phyloP scores from a whole-genome alignment of 2,329 filamentous ascomycete species.

The Cytospora piceicola region DNA sequence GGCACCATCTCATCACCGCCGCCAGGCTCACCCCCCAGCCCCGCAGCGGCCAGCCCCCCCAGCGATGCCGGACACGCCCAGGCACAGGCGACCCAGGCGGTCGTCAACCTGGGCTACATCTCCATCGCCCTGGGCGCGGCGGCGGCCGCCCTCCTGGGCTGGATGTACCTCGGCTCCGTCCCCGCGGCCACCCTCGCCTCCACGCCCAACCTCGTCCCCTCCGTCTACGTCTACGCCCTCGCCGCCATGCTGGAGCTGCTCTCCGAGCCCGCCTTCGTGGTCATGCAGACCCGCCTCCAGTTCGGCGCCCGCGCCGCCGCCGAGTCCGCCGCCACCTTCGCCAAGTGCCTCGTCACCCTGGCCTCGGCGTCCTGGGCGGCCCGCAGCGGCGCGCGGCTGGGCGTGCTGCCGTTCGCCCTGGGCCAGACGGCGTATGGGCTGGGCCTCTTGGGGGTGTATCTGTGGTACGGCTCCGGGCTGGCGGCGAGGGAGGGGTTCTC shows the following conservation, averaged over 20 bases:
- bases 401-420: slow-evolving; percentile 84
- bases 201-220: slow-evolving; percentile 65
- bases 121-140: slow-evolving; percentile 24
- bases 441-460: slow-evolving; percentile 72
- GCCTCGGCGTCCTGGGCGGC: slow-evolving; percentile 68
- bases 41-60: neutral
- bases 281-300: slow-evolving; percentile 79
- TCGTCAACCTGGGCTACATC: slow-evolving; percentile 64
- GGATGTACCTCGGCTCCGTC: slow-evolving; percentile 66
- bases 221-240: slow-evolving; percentile 59
- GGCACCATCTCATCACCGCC: slow-evolving; percentile 40
- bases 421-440: slow-evolving; percentile 81
- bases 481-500: slow-evolving; percentile 68
- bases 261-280: slow-evolving; percentile 86
- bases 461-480: slow-evolving; percentile 60
- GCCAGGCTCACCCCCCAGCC: neutral
- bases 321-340: slow-evolving; percentile 80
- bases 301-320: slow-evolving; percentile 81
- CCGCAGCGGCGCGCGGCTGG: slow-evolving; percentile 57
- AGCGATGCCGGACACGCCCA: slow-evolving; percentile 32
- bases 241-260: slow-evolving; percentile 74
- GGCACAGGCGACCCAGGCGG: slow-evolving; percentile 63
- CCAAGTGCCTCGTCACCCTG: slow-evolving; percentile 77
- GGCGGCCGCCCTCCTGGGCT: slow-evolving; percentile 60
- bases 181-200: slow-evolving; percentile 50